A percentile compares a stretch with the other conserved stretches of the same genome.
Evolutionary conservation across 139 green algal genomes (phyloP).

Genomic region (Yamagishiella unicocca): DNA sequence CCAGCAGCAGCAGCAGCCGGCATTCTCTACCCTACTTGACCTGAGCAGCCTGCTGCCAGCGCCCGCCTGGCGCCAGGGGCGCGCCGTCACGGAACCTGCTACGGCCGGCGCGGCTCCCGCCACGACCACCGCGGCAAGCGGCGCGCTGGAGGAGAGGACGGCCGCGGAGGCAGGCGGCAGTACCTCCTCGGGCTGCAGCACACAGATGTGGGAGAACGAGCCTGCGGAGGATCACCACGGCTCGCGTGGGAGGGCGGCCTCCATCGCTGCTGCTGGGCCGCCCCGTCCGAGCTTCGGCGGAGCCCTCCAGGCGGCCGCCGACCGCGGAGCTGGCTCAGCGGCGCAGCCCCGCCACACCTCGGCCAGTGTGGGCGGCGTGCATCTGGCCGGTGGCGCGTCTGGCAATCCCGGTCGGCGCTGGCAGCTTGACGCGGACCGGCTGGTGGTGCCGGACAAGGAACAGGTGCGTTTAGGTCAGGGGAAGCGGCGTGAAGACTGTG

Average conservation of each 20-base stretch:
- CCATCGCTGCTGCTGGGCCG: neutral
- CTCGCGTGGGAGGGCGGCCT: too few relatives aligned
- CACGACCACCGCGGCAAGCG: neutral
- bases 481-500: too few relatives aligned
- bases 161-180: neutral
- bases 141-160: neutral
- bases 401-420: neutral
- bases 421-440: conserved; percentile 6
- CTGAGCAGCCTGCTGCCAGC: conserved; percentile 17
- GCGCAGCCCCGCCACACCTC: neutral
- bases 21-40: neutral
- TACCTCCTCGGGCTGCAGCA: neutral
- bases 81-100: neutral
- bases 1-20: neutral
- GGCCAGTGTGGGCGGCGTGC: neutral
- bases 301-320: neutral
- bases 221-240: too few relatives aligned
- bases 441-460: conserved; percentile 1
- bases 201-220: neutral
- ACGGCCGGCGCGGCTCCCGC: neutral
- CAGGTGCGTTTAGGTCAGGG: neutral
- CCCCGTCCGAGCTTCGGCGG: neutral
- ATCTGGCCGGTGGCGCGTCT: neutral
- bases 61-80: conserved; percentile 12
- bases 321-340: neutral